Base-by-base conservation (phyloP, 768 basidiomycete species). In the Naganishia onofrii region DNA sequence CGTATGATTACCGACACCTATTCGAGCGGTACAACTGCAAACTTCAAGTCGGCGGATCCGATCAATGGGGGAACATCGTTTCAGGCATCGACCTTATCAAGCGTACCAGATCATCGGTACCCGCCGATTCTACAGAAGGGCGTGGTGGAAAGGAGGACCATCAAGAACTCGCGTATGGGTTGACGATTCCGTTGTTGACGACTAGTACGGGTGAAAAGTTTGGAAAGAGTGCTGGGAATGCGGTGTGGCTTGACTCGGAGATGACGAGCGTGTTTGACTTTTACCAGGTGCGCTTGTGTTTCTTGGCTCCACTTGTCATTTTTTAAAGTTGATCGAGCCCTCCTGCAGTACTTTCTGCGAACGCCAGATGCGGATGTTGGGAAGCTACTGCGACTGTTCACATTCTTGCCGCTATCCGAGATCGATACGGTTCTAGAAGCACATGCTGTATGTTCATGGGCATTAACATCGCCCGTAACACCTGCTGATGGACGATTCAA, bases 51-150 rank as follows among this genome's bases (percentile, higher is more conserved):
- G 96, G 96, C 58, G 96, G 96, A 12, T 94, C 93, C 0, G 96
- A 99, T 80, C 96, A 99, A 80, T 96, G 93, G 91, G 96, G 96
- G 19, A 99, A 99, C 78, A 97, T 99, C 73, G 82, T 95, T 34
- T 90, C 92, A 31, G 96, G 96, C 26, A 84, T 97, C 38, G 93
- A 97, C 68, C 86, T 99, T 68, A 94, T 98, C 76, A 85, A 87
- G 67, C 87, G 88, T 63, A 82, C 85, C 63, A 19, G 73, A 80
- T 29, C 29, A 8, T 23, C 56, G 21, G 23, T 28, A 17, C 9
- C n/a, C 12, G n/a, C 71, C 12, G 52, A 32, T 15, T 6, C 36
- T 28, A 67, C 46, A 17, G 68, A 32, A n/a, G 34, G 48, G n/a
- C n/a, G n/a, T 23, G 64, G 63, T n/a, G 60, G 58, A 23, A 71